Evolutionary conservation across 352 stramenopile species (phyloP).

Genomic region (Phytophthora chlamydospora): DNA sequence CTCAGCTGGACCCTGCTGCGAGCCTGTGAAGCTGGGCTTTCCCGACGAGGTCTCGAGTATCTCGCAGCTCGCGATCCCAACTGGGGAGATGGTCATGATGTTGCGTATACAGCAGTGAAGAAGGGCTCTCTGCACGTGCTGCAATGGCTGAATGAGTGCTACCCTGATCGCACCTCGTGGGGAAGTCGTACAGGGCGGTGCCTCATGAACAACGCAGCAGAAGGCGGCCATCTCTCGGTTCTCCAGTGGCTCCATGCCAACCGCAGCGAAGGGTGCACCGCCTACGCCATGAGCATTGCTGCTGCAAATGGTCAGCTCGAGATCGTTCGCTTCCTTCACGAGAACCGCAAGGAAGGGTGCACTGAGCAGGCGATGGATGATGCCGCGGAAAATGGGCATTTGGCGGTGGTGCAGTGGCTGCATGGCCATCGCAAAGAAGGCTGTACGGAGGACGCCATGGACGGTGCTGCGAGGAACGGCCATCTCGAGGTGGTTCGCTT

Average conservation of each 20-base stretch:
- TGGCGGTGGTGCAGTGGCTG: slow-evolving; percentile 23
- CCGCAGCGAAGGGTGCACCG: slow-evolving; percentile 22
- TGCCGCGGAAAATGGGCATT: slow-evolving; percentile 17
- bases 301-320: slow-evolving; percentile 20
- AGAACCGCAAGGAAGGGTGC: slow-evolving; percentile 10
- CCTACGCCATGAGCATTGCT: slow-evolving; percentile 15
- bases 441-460: slow-evolving; percentile 26
- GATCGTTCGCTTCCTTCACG: slow-evolving; percentile 17
- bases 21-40: slow-evolving; percentile 12
- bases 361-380: slow-evolving; percentile 27
- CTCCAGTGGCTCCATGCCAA: slow-evolving; percentile 27
- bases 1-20: slow-evolving; percentile 11
- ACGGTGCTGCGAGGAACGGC: slow-evolving; percentile 17
- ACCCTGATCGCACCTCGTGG: slow-evolving; percentile 22
- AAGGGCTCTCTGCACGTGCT: slow-evolving; percentile 18
- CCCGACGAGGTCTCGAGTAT: slow-evolving; percentile 15
- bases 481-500: slow-evolving; percentile 22
- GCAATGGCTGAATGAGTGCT: slow-evolving; percentile 23
- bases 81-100: slow-evolving; percentile 18
- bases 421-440: slow-evolving; percentile 23
- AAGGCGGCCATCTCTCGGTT: slow-evolving; percentile 18
- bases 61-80: slow-evolving; percentile 17
- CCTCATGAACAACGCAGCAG: slow-evolving; percentile 18
- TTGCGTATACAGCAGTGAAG: slow-evolving; percentile 16
- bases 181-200: slow-evolving; percentile 21